Conservation (phyloP, 1,284 basidiomycete species). For the Farysia itapuensis region DNA sequence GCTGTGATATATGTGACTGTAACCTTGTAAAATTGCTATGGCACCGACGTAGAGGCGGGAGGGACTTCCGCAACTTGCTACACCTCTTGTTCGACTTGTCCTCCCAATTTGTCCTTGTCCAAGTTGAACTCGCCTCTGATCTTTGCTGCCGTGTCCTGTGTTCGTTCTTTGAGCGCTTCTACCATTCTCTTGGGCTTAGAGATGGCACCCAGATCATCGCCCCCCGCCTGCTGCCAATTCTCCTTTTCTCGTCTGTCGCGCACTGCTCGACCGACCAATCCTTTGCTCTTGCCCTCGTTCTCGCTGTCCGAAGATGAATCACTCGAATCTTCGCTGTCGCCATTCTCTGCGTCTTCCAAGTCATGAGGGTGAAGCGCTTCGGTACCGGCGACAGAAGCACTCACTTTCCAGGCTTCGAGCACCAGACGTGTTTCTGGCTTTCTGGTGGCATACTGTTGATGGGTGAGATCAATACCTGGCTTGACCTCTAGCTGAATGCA, state of each 20-base stretch:
- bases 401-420: background rate
- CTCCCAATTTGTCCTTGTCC: background rate
- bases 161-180: background rate
- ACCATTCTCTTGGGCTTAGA: conserved; percentile 1
- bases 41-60: no score
- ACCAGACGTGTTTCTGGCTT: background rate
- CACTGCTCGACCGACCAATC: background rate
- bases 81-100: conserved; percentile 1
- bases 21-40: no score
- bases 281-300: background rate
- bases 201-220: background rate
- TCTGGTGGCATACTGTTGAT: background rate
- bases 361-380: background rate
- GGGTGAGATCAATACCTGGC: background rate
- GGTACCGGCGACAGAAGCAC: background rate
- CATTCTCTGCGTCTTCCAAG: background rate
- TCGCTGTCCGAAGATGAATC: background rate
- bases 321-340: background rate
- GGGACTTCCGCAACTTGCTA: no score
- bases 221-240: background rate
- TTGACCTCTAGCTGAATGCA: background rate
- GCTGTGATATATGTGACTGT: no score
- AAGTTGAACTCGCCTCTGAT: conserved; percentile 1
- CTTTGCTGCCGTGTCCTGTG: conserved; percentile 1
- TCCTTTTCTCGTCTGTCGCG: background rate